Conservation (phyloP, 1,284 basidiomycete genomes). For the Apiotrichum montevideense region DNA sequence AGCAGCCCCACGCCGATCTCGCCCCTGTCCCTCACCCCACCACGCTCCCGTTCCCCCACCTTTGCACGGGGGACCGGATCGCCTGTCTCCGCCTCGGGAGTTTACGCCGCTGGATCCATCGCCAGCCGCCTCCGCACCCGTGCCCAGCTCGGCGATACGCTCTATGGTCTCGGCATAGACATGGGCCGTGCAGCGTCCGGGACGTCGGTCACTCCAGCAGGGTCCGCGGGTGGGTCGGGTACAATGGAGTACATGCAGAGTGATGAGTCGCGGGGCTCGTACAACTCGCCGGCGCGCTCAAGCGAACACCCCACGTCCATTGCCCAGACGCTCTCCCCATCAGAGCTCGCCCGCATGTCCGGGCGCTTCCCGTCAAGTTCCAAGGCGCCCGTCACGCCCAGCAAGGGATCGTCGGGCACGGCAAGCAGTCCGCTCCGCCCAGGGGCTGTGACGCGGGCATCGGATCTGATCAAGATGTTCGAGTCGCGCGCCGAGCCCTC, state of each 20-base stretch:
- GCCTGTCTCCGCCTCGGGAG: neutral
- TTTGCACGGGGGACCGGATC: neutral
- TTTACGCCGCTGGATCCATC: neutral
- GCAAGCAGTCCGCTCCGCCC: neutral
- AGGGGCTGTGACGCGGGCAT: neutral
- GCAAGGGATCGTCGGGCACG: too few species aligned
- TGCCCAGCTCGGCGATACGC: neutral
- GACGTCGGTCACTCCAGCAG: neutral
- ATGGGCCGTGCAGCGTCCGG: neutral
- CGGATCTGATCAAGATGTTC: constrained; percentile 8
- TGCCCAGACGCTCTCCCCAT: too few species aligned
- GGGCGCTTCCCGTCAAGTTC: too few species aligned
- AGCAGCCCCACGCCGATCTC: neutral
- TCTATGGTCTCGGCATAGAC: constrained; percentile 9
- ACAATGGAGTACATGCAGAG: neutral
- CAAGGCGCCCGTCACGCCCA: too few species aligned
- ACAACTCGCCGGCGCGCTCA: neutral
- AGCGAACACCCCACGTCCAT: neutral
- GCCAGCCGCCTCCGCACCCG: neutral
- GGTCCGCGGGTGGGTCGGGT: neutral
- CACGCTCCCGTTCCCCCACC: neutral
- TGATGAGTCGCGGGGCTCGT: neutral
- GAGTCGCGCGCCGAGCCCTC: constrained; percentile 1
- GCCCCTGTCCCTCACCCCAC: neutral
- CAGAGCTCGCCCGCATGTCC: too few species aligned